Base-by-base conservation (phyloP, 192 early-diverging fungal genomes). In the Coemansia reversa region DNA sequence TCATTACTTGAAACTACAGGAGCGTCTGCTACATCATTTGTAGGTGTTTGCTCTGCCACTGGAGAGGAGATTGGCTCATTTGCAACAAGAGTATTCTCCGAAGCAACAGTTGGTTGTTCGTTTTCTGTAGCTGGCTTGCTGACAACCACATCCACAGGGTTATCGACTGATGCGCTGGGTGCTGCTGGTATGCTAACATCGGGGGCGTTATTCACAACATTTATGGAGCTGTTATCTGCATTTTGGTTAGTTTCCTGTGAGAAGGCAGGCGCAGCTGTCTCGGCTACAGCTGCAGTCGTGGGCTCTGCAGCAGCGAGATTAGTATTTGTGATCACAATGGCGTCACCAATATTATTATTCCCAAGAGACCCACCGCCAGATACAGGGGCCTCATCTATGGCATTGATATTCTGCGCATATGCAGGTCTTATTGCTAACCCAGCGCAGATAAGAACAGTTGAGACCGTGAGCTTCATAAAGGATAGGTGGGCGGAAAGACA, bases 401-500 rank as follows among this genome's bases (percentile, higher is more conserved):
- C 23, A 28, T 47, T 29, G 42, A 49, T 50, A n/a, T 60, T 27
- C 47, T 60, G 59, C 3, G 59, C 59, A 25, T 60, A 50, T 42
- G 30, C 59, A 24, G 59, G 50, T 6, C 23, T 45, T 32, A 60
- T 49, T 11, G 45, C 59, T 49, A 60, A 22, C 14, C 25, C 42
- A 18, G 59, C 45, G 29, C 59, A 60, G 24, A 60, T 24, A 25
- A 49, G 45, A 48, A 60, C n/a, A 14, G 20, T 24, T 29, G 59
- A 60, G 48, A 60, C 27, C 6, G 59, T 50, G 12, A 60, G 42
- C 23, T 60, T 60, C 59, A 60, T 60, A 11, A 11, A 12, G 47
- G 47, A 24, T 60, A 47, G 16, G 48, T 24, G 58, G 33, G 18
- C 16, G 39, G 27, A 18, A 29, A 56, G 29, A 28, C 12, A 28